Conservation (phyloP, 169 alveolate species). For the Perkinsus marinus region DNA sequence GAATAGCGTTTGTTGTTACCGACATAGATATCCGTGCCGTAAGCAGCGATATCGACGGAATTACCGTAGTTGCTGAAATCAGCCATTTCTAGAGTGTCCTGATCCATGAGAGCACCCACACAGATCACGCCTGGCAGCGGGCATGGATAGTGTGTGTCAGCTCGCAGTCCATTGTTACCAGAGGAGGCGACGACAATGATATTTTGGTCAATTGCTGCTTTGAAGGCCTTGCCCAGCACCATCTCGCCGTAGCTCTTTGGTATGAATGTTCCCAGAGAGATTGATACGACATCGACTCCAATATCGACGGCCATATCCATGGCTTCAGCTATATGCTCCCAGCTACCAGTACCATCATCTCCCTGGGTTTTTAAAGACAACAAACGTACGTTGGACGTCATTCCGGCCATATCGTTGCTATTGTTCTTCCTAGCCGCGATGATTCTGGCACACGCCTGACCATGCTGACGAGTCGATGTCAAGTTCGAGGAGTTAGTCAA, state of each 20-base stretch:
- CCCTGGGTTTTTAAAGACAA: background rate
- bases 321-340: background rate
- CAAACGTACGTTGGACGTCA: background rate
- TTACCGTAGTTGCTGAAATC: background rate
- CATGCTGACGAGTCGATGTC: background rate
- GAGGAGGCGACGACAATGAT: background rate
- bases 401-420: background rate
- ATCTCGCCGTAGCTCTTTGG: background rate
- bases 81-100: background rate
- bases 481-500: background rate
- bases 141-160: background rate
- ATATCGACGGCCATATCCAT: background rate
- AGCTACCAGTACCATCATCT: background rate
- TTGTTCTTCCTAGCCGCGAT: background rate
- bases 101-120: background rate
- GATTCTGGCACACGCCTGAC: background rate
- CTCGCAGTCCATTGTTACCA: background rate
- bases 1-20: background rate
- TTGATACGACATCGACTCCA: background rate
- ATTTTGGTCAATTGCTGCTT: background rate
- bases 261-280: background rate
- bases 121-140: background rate
- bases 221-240: background rate
- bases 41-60: background rate
- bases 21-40: background rate